These are phyloP conservation scores for Globisporangium cylindrosporum DNA, from an alignment of 352 stramenopile genomes.

Conservation along the genomic window DNA sequence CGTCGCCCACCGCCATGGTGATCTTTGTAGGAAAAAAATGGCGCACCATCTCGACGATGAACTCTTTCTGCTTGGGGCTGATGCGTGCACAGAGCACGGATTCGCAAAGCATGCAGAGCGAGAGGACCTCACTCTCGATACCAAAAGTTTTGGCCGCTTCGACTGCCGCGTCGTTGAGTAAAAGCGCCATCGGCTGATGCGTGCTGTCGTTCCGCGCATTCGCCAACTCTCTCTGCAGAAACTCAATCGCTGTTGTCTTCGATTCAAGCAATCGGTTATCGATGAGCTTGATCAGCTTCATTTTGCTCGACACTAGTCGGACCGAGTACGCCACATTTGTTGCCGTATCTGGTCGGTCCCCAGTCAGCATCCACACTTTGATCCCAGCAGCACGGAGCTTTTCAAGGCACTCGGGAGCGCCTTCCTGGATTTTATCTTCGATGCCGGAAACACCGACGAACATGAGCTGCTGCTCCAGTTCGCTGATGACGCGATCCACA, in stretches of 20 bases:
- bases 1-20: conserved; percentile 86
- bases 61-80: conserved; percentile 95
- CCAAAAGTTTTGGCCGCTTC: conserved; percentile 36
- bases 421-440: conserved; percentile 70
- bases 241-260: conserved; percentile 20
- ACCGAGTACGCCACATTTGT: conserved; percentile 61
- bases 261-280: conserved; percentile 23
- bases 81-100: conserved; percentile 96
- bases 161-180: conserved; percentile 49
- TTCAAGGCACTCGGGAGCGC: conserved; percentile 46
- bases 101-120: conserved; percentile 74
- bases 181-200: conserved; percentile 24
- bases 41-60: conserved; percentile 94
- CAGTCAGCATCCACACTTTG: conserved; percentile 79
- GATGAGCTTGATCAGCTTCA: conserved; percentile 46
- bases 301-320: conserved; percentile 48
- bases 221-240: conserved; percentile 27
- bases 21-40: conserved; percentile 40
- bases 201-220: conserved; percentile 6
- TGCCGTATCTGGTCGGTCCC: conserved; percentile 59
- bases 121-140: conserved; percentile 45
- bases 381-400: conserved; percentile 61
- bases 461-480: conserved; percentile 46
- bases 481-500: conserved; percentile 30
- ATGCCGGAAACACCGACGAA: conserved; percentile 59